Base-by-base conservation (phyloP, 192 early-diverging fungal species). In the Helicostylum pulchrum region DNA sequence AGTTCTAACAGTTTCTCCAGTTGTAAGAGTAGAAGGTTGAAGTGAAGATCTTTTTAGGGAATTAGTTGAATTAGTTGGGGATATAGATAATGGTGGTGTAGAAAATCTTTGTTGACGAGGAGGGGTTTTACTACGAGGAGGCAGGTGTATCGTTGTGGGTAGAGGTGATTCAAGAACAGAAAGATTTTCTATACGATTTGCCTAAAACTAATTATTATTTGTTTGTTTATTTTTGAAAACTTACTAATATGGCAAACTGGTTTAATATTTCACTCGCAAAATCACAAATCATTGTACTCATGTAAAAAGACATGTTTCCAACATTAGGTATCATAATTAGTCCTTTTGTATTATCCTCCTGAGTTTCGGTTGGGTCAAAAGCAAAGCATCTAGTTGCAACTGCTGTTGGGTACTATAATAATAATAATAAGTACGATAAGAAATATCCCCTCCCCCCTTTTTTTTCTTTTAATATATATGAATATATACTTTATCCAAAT, bases 291-390 rank as follows among this genome's bases (percentile, higher is more conserved):
- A 90, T 79, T 0, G 88, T 88, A 53, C 77, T 78, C 59, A 93
- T 75, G 61, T 93, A 90, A 63, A 90, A 92, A 0, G 81, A 83
- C 19, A 88, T 78, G 56, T 92, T 83, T 44, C 91, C 91, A 15
- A 88, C 90, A 65, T 90, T 86, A 1, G 91, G 91, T 55, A 93
- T 88, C 83, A 88, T 88, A 30, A 88, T 87, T 17, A 91, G 62
- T 6, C 88, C 91, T 48, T 88, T 81, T 2, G 84, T 85, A 72
- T 91, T 86, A 64, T 90, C 87, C 8, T 83, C 82, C 49, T 92
- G 86, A 23, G 79, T 72, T 48, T 92, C 88, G 17, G 80, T 71
- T n/a, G 90, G 90, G 59, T 93, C 88, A 74, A 93, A 93, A 42
- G 88, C 90, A 65, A 92, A 90, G 62, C 90, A 93, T 48, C 89